These are phyloP conservation scores for Geotrichum restrictum DNA, from an alignment of 1,139 yeast genomes.

Conservation along the genomic window DNA sequence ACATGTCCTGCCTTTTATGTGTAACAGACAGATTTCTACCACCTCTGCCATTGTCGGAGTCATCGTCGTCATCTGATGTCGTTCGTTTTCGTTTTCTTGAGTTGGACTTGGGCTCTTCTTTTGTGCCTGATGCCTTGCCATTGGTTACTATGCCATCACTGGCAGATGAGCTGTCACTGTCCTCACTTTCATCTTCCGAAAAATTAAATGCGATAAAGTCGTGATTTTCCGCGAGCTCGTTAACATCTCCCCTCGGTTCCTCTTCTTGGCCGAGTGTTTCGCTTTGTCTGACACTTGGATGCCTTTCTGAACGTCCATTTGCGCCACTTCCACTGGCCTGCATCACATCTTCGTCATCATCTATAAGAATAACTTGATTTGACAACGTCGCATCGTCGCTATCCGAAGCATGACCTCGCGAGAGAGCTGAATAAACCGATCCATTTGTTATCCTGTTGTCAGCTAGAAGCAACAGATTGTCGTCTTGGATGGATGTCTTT, in stretches of 20 bases:
- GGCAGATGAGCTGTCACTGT: slow-evolving; percentile 22
- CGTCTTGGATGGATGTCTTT: not conserved
- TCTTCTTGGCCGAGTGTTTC: not conserved
- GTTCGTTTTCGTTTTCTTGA: slow-evolving; percentile 25
- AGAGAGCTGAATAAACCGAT: slow-evolving; percentile 3
- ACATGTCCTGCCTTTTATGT: slow-evolving; percentile 13
- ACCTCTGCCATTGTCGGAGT: slow-evolving; percentile 29
- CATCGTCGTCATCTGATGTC: slow-evolving; percentile 29
- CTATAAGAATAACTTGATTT: slow-evolving; percentile 3
- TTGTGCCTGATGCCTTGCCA: not conserved
- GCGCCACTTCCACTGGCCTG: not conserved
- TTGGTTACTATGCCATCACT: too few relatives aligned
- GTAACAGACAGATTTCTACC: slow-evolving; percentile 25
- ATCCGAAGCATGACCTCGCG: not conserved
- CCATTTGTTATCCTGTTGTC: slow-evolving; percentile 8
- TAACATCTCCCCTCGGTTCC: not conserved
- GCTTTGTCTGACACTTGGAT: not conserved
- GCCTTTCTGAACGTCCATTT: not conserved
- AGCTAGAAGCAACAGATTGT: not conserved
- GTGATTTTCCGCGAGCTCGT: slow-evolving; percentile 13
- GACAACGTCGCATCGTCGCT: slow-evolving; percentile 3
- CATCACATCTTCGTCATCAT: slow-evolving; percentile 6
- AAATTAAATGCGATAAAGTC: slow-evolving; percentile 21
- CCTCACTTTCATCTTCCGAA: slow-evolving; percentile 20
- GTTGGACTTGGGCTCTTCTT: slow-evolving; percentile 5